Evolutionary conservation across 2,329 filamentous ascomycete genomes (phyloP), one percentile per base, ranked within the genome.

Genomic region (Fusarium siculi): DNA sequence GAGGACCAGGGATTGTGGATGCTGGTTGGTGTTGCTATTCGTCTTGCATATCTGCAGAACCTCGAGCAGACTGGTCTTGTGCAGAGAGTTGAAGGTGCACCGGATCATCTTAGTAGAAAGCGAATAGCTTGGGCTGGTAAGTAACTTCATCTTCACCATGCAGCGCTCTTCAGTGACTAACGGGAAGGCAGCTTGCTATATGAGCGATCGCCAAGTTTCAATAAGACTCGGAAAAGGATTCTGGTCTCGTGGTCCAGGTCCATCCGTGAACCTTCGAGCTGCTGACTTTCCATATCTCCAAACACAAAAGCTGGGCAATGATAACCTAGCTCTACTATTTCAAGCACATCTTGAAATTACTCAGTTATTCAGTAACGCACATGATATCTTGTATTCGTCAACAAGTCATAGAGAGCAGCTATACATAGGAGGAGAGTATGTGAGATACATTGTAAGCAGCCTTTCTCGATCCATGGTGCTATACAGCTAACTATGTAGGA

Each of bases 1-100:
- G 92, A 93, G 77, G 92, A 94, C 74, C 87, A 92, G 49, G 91
- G 92, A 36, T 91, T 91, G 0, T 94, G 92, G 92, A 93, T 93
- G 91, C 90, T 93, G 74, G 91, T 93, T 10, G 92, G 92, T 4
- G 87, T 92, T 25, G 92, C 92, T 7, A 82, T 94, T 11, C 87
- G 92, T 11, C 88, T 93, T 6, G 92, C 89, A 1, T 93, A 93
- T 78, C 92, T 92, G 56, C 87, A 93, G 21, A 89, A 90, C 3
- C 84, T 94, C 23, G 92, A 94, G 77, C 86, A 90, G 66, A 93
- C 91, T 25, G 90, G 90, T 0, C 91, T 93, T 74, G 85, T 89
- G 47, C 87, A 89, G 37, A 88, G 90, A 42, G 85, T 87, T 47
- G 87, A 88, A 16, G 86, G 86, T n/a, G 89, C 89, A 63, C 87